phyloP scores from a whole-genome alignment of 495 filamentous ascomycete genomes.

The Daldinia grandis region DNA sequence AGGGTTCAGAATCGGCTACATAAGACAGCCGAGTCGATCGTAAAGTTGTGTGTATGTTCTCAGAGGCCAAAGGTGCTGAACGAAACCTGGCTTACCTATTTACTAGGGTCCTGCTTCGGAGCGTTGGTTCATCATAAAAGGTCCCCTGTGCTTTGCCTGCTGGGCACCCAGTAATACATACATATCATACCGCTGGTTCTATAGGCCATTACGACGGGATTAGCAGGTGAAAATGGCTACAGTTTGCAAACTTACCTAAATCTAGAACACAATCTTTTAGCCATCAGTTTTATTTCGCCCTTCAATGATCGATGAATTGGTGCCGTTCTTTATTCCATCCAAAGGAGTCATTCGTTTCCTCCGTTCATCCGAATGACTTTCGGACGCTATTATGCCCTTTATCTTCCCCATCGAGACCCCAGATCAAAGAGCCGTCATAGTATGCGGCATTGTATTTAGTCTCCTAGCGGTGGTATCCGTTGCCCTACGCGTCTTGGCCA shows the following conservation, averaged over 20 bases:
- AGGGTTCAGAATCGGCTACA: neutral
- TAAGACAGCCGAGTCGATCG: neutral
- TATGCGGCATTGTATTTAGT: slow-evolving; percentile 35
- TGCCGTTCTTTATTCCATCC: neutral
- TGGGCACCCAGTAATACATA: slow-evolving; percentile 19
- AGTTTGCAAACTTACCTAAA: slow-evolving; percentile 18
- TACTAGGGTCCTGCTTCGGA: slow-evolving; percentile 1
- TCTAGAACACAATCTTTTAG: neutral
- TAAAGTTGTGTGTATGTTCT: neutral
- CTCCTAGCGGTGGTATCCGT: slow-evolving; percentile 34
- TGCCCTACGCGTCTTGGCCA: slow-evolving; percentile 35
- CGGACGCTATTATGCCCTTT: slow-evolving; percentile 31
- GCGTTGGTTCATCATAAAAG: slow-evolving; percentile 12
- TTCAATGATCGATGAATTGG: slow-evolving; percentile 19
- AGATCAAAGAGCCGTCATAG: slow-evolving; percentile 38
- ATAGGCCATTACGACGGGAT: slow-evolving; percentile 26
- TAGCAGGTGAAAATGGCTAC: slow-evolving; percentile 15
- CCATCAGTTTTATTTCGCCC: neutral
- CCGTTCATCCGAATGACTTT: slow-evolving; percentile 16
- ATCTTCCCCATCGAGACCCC: slow-evolving; percentile 43
- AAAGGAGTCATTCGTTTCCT: slow-evolving; percentile 12
- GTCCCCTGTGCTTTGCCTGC: slow-evolving; percentile 16
- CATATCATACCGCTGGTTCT: slow-evolving; percentile 14
- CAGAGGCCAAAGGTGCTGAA: neutral
- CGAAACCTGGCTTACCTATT: neutral